These are phyloP conservation scores for Oehlia diaphana DNA, from an alignment of 192 early-diverging fungal genomes.

Conservation along the genomic window DNA sequence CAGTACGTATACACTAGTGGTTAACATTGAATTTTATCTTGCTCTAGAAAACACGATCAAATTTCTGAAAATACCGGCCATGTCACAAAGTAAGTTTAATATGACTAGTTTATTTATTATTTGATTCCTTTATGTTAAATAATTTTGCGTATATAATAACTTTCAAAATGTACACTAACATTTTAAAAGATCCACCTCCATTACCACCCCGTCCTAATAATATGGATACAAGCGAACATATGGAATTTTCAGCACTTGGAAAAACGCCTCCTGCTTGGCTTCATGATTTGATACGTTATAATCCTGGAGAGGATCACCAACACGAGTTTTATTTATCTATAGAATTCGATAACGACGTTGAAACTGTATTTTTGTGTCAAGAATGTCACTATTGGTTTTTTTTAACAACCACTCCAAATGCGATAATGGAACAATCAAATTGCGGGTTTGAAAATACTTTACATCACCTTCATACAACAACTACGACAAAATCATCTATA, in stretches of 20 bases:
- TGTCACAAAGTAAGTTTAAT: neutral
- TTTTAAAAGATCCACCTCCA: neutral
- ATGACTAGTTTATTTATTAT: neutral
- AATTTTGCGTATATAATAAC: neutral
- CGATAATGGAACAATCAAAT: neutral
- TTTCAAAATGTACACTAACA: neutral
- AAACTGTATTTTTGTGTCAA: slow-evolving; percentile 7
- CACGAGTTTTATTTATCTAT: slow-evolving; percentile 12
- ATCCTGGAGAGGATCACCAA: neutral
- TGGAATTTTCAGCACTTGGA: neutral
- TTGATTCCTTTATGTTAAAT: neutral
- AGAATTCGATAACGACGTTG: neutral
- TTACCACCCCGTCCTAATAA: neutral
- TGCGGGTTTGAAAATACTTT: slow-evolving; percentile 3
- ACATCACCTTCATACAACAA: slow-evolving; percentile 26
- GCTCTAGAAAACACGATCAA: neutral
- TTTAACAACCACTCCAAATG: neutral
- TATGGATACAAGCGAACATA: neutral
- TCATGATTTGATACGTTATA: slow-evolving; percentile 11
- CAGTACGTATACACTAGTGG: no score
- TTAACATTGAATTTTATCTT: no score
- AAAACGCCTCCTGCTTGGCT: slow-evolving; percentile 18
- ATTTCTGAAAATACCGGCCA: neutral
- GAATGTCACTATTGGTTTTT: slow-evolving; percentile 25
- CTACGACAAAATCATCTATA: neutral